phyloP scores from a whole-genome alignment of 345 rosid genomes.

The Cochlearia excelsa region DNA sequence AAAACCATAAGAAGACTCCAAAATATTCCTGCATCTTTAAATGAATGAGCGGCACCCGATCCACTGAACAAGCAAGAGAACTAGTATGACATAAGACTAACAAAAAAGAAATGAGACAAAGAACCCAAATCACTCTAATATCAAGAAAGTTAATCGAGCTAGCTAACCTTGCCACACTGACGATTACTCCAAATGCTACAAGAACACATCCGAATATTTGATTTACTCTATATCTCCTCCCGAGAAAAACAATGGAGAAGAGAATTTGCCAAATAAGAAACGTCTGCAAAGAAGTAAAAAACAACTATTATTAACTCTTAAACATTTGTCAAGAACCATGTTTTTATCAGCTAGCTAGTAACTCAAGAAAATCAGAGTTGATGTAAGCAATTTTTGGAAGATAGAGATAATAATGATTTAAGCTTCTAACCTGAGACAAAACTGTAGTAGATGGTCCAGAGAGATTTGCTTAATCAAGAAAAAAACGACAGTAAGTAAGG shows the following conservation, averaged over 20 bases:
- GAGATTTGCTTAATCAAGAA: constrained; percentile 68
- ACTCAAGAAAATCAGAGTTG: constrained; percentile 1
- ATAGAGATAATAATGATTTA: too few relatives aligned
- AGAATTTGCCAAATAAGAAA: constrained; percentile 96
- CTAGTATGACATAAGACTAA: too few relatives aligned
- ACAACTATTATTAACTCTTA: too few relatives aligned
- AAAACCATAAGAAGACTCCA: constrained; percentile 85
- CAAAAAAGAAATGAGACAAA: constrained; percentile 1
- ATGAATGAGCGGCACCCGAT: constrained; percentile 69
- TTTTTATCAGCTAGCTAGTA: background rate
- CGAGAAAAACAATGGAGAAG: constrained; percentile 75
- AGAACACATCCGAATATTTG: constrained; percentile 81
- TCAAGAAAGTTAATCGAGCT: constrained; percentile 11
- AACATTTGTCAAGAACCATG: constrained; percentile 10
- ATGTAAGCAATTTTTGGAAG: too few relatives aligned
- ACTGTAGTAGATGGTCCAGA: constrained; percentile 91
- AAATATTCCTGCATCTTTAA: constrained; percentile 68
- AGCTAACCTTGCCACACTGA: constrained; percentile 79
- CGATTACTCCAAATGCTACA: constrained; percentile 71
- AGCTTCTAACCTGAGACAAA: constrained; percentile 74
- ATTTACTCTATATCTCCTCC: constrained; percentile 77
- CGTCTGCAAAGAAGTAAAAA: constrained; percentile 66
- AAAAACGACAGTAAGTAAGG: constrained; percentile 22
- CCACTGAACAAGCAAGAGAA: too few relatives aligned
- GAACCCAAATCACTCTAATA: background rate